Conservation (phyloP, 192 early-diverging fungal species). For the Linnemannia exigua region DNA sequence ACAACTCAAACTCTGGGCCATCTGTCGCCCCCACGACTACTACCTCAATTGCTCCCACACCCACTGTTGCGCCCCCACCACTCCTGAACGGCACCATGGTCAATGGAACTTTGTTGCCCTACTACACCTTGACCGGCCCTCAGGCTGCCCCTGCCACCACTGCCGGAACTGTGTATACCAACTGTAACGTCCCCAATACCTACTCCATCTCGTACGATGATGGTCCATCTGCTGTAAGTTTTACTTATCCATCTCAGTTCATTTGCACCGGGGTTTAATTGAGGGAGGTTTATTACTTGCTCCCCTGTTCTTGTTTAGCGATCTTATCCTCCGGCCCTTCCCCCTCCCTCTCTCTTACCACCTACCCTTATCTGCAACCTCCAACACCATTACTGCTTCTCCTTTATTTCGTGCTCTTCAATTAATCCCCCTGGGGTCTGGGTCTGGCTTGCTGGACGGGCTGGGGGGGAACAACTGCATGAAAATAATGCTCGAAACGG, state of each 20-base stretch:
- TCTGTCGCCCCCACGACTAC: background rate
- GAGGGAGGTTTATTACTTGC: background rate
- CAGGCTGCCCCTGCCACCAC: constrained; percentile 29
- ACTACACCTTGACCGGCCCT: constrained; percentile 35
- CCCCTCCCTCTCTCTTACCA: too few relatives aligned
- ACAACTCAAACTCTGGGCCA: background rate
- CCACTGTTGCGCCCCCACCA: constrained; percentile 1
- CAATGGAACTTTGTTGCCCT: constrained; percentile 49
- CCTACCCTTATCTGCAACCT: too few relatives aligned
- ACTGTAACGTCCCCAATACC: constrained; percentile 34
- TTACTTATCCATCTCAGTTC: background rate
- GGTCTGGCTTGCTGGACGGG: too few relatives aligned
- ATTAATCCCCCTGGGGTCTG: too few relatives aligned
- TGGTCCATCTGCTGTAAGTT: constrained; percentile 52
- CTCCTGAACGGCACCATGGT: constrained; percentile 50
- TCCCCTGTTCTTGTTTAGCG: background rate
- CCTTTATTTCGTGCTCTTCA: too few relatives aligned
- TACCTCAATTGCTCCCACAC: constrained; percentile 2
- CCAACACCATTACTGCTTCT: too few relatives aligned
- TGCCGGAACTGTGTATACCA: constrained; percentile 49
- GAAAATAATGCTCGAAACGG: too few relatives aligned
- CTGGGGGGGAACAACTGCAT: too few relatives aligned
- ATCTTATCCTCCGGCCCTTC: too few relatives aligned
- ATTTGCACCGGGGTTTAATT: background rate
- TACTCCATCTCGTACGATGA: constrained; percentile 55